These are phyloP conservation scores for Pachyrhizus erosus DNA, from an alignment of 306 rosid genomes.

Conservation along the genomic window DNA sequence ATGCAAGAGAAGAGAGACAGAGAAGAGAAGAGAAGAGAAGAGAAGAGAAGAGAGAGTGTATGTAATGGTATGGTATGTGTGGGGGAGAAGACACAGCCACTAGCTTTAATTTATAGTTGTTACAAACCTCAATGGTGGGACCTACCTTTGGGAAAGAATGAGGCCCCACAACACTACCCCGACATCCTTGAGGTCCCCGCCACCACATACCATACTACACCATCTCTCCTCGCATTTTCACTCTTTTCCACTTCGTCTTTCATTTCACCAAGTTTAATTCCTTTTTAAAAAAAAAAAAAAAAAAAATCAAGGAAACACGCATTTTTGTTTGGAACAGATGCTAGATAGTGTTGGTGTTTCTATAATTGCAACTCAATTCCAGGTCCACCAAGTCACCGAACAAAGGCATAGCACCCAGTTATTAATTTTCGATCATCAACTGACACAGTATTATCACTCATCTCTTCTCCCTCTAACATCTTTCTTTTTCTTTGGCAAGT, in stretches of 20 bases:
- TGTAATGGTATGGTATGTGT: constrained; percentile 1
- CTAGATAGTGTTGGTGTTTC: neutral
- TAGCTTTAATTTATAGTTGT: constrained; percentile 60
- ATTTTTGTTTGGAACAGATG: neutral
- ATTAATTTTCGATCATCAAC: neutral
- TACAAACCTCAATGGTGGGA: constrained; percentile 42
- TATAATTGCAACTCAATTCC: constrained; percentile 10
- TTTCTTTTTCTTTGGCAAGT: neutral
- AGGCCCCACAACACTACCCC: constrained; percentile 40
- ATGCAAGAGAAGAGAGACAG: too few species aligned
- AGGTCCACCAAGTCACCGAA: neutral
- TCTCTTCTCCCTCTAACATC: neutral
- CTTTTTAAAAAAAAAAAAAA: too few species aligned
- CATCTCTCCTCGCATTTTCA: neutral
- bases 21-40: neutral
- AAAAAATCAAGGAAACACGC: too few species aligned
- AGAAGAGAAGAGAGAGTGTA: neutral
- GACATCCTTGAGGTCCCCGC: constrained; percentile 61
- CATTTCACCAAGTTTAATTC: neutral
- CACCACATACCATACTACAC: constrained; percentile 29
- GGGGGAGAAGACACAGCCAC: constrained; percentile 46
- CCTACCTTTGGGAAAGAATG: constrained; percentile 35
- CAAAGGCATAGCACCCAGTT: constrained; percentile 4
- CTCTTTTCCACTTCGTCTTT: neutral
- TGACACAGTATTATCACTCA: neutral